phyloP scores from a whole-genome alignment of 495 filamentous ascomycete species.

The Elaphomyces granulatus region DNA sequence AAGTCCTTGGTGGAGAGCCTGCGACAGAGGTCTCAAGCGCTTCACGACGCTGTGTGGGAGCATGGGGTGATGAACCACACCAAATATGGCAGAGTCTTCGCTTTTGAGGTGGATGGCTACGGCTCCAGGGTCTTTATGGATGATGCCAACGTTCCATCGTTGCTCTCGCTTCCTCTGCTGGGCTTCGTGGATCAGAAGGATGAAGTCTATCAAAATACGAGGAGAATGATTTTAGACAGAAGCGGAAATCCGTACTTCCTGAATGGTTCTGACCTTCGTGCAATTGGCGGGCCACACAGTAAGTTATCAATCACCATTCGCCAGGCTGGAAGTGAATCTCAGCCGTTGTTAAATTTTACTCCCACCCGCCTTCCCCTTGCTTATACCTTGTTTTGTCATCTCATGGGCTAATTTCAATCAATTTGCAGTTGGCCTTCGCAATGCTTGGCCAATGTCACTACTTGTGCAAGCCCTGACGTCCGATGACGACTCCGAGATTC shows the following conservation, averaged over 20 bases:
- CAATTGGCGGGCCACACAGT: constrained; percentile 70
- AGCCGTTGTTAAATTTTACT: no score
- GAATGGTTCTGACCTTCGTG: constrained; percentile 62
- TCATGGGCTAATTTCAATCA: not conserved
- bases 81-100: constrained; percentile 79
- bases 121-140: constrained; percentile 90
- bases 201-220: constrained; percentile 70
- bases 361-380: no score
- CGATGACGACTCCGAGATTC: constrained; percentile 76
- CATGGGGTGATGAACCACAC: constrained; percentile 80
- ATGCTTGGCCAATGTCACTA: constrained; percentile 97
- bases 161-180: constrained; percentile 74
- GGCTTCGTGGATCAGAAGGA: constrained; percentile 62
- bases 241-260: constrained; percentile 82
- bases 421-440: constrained; percentile 50
- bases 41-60: constrained; percentile 67
- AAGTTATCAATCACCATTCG: no score
- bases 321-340: no score
- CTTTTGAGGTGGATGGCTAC: constrained; percentile 94
- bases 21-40: constrained; percentile 46
- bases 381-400: no score
- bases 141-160: constrained; percentile 87
- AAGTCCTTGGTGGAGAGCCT: constrained; percentile 38
- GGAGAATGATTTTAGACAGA: constrained; percentile 74
- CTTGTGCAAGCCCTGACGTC: constrained; percentile 83